Evolutionary conservation across 163 green algal species (phyloP).

Genomic region (Chlamydomonas reinhardtii): DNA sequence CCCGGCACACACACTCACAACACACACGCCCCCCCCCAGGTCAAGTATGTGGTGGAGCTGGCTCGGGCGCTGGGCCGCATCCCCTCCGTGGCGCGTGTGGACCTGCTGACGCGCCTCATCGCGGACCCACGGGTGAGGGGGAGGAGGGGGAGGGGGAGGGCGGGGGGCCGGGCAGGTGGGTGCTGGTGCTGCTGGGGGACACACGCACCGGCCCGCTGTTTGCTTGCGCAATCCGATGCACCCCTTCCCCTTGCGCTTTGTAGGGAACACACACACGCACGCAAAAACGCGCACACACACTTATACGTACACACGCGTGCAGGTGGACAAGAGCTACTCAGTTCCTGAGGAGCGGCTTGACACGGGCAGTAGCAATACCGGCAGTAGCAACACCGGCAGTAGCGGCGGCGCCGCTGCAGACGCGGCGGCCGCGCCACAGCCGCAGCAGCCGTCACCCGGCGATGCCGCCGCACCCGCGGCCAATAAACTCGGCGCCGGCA

Average conservation of each 20-base stretch:
- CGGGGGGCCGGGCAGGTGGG: slow-evolving; percentile 10
- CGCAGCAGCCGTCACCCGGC: not conserved
- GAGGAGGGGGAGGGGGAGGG: no score
- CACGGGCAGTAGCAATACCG: no score
- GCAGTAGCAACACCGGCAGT: not conserved
- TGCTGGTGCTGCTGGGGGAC: no score
- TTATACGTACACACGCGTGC: not conserved
- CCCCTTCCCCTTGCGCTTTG: no score
- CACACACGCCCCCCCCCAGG: slow-evolving; percentile 61
- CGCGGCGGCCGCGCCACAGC: not conserved
- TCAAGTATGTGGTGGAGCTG: slow-evolving; percentile 99
- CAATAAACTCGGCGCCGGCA: no score
- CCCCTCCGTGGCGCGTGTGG: slow-evolving; percentile 93
- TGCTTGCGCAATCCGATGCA: no score
- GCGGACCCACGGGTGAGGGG: slow-evolving; percentile 70
- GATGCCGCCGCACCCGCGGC: no score
- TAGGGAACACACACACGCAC: no score
- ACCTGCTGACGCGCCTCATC: slow-evolving; percentile 95
- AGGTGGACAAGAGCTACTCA: slow-evolving; percentile 66
- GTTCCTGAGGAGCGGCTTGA: slow-evolving; percentile 71
- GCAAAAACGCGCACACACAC: no score
- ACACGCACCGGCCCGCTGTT: no score
- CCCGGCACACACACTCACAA: not conserved
- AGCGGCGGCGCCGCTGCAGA: not conserved
- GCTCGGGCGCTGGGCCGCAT: slow-evolving; percentile 88